phyloP scores from a whole-genome alignment of 2,329 filamentous ascomycete species.

The Alternaria angustiovoidea region DNA sequence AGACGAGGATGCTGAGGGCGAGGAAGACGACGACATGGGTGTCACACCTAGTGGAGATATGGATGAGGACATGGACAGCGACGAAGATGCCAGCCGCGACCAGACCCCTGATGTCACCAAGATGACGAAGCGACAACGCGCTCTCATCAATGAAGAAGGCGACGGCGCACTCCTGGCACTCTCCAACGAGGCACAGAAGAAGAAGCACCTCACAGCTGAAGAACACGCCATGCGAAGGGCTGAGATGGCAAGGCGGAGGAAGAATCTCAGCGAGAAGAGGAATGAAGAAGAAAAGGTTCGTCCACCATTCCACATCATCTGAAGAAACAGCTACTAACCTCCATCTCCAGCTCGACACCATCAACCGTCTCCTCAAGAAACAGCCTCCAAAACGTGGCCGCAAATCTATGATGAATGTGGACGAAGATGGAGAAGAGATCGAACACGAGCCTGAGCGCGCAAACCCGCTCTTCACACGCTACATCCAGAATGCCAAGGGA shows the following conservation, averaged over 20 bases:
- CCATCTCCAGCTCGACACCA: constrained; percentile 78
- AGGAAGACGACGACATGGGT: constrained; percentile 51
- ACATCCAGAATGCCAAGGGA: constrained; percentile 71
- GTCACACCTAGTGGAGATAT: constrained; percentile 48
- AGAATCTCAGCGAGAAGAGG: constrained; percentile 79
- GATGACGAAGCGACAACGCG: constrained; percentile 73
- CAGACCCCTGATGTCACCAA: constrained; percentile 71
- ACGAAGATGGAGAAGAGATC: constrained; percentile 60
- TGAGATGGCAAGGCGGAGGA: constrained; percentile 76
- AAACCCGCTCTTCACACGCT: constrained; percentile 71
- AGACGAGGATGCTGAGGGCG: constrained; percentile 52
- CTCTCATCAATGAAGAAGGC: constrained; percentile 61
- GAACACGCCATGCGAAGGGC: constrained; percentile 76
- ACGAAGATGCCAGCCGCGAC: constrained; percentile 63
- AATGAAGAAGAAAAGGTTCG: constrained; percentile 78
- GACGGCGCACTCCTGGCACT: constrained; percentile 59
- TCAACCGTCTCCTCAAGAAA: constrained; percentile 88
- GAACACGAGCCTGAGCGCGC: constrained; percentile 59
- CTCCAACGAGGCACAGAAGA: constrained; percentile 74
- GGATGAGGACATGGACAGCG: constrained; percentile 58
- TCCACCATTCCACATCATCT: not conserved
- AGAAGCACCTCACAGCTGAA: constrained; percentile 76
- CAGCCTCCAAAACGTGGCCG: constrained; percentile 74
- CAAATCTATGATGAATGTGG: constrained; percentile 55
- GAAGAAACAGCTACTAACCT: constrained; percentile 17